phyloP scores from a whole-genome alignment of 768 basidiomycete genomes.

The Hortiboletus flavorubellus region DNA sequence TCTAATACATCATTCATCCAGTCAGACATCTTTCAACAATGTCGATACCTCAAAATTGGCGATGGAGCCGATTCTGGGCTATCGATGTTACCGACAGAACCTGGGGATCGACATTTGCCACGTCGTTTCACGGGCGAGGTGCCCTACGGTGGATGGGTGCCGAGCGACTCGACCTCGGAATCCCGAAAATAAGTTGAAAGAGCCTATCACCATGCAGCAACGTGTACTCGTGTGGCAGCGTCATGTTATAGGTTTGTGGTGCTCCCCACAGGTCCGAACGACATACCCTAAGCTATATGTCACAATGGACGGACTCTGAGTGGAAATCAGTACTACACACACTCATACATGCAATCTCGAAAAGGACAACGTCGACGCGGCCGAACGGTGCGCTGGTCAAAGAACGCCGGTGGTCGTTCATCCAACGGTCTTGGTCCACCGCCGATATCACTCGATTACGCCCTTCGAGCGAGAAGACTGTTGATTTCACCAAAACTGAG shows the following conservation, averaged over 20 bases:
- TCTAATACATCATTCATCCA: not conserved
- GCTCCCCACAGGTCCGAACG: not conserved
- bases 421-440: conserved; percentile 21
- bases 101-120: not conserved
- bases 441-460: conserved; percentile 21
- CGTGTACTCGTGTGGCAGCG: conserved; percentile 3
- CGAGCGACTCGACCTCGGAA: not conserved
- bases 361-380: not conserved
- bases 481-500: conserved; percentile 1
- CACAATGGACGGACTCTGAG: not conserved
- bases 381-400: not conserved
- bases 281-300: not conserved
- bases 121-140: not conserved
- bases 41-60: too few species aligned
- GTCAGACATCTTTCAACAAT: not conserved
- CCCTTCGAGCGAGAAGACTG: conserved; percentile 32
- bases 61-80: conserved; percentile 2
- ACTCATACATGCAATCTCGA: conserved; percentile 5
- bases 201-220: not conserved
- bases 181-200: not conserved
- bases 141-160: not conserved
- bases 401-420: conserved; percentile 7
- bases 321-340: conserved; percentile 8
- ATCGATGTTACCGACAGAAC: conserved; percentile 4
- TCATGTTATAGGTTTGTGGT: conserved; percentile 1